Conservation (phyloP, 306 rosid species). For the Pueraria montana region DNA sequence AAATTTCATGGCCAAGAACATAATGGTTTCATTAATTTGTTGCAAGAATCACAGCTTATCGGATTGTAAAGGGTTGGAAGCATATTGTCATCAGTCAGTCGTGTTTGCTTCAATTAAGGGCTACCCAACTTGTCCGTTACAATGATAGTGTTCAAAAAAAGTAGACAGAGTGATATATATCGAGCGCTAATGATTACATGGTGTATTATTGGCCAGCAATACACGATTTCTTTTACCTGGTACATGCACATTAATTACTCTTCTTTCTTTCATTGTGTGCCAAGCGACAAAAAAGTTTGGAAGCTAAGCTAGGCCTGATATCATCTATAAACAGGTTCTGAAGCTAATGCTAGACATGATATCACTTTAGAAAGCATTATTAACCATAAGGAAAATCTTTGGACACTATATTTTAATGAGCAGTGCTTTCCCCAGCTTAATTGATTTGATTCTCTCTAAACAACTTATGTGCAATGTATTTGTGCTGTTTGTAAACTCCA, state of each 20-base stretch:
- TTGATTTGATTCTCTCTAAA: neutral
- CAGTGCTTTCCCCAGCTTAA: neutral
- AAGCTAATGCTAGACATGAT: neutral
- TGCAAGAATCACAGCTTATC: neutral
- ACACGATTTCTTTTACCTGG: slow-evolving; percentile 16
- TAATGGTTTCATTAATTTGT: slow-evolving; percentile 19
- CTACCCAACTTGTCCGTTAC: slow-evolving; percentile 37
- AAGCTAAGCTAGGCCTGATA: neutral
- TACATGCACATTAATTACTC: neutral
- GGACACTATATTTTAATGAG: neutral
- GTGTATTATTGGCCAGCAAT: slow-evolving; percentile 25
- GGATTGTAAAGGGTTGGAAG: neutral
- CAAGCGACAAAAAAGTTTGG: neutral
- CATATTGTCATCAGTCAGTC: neutral
- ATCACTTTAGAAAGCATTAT: slow-evolving; percentile 12
- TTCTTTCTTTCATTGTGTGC: neutral
- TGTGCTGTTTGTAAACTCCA: neutral
- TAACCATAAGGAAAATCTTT: neutral
- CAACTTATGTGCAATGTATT: neutral
- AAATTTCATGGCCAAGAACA: neutral
- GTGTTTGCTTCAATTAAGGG: slow-evolving; percentile 46
- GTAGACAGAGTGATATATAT: slow-evolving; percentile 34
- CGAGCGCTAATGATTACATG: slow-evolving; percentile 36
- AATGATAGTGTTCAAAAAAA: slow-evolving; percentile 46
- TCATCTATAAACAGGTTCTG: neutral